Percentiles rank a stretch among this genome's conserved stretches.
These are phyloP conservation scores for Coemansia sp. DNA, from an alignment of 192 early-diverging fungal genomes.

Conservation along the genomic window DNA sequence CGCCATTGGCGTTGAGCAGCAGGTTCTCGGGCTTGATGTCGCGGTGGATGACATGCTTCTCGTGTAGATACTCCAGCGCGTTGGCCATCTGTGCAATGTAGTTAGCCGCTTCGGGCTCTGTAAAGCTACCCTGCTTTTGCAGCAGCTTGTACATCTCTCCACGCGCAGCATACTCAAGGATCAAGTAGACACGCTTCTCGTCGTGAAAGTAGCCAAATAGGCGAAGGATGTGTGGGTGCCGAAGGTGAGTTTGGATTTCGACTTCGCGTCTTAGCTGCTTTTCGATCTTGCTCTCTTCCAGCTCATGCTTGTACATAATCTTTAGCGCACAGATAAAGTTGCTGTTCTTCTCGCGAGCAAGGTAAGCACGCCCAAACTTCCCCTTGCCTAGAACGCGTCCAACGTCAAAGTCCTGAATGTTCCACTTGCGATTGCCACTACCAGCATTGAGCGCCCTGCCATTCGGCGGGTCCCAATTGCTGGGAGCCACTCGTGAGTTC, in stretches of 20 bases:
- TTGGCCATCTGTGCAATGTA: slow-evolving; percentile 88
- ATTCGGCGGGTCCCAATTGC: slow-evolving; percentile 1
- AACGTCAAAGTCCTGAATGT: slow-evolving; percentile 85
- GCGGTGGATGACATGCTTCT: slow-evolving; percentile 89
- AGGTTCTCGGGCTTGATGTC: slow-evolving; percentile 98
- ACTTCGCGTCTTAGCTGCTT: slow-evolving; percentile 92
- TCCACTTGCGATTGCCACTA: slow-evolving; percentile 48
- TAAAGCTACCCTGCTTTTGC: slow-evolving; percentile 65
- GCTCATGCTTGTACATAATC: slow-evolving; percentile 81
- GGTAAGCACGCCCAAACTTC: slow-evolving; percentile 94
- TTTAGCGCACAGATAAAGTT: slow-evolving; percentile 93
- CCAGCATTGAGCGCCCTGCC: neutral
- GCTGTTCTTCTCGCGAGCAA: slow-evolving; percentile 82
- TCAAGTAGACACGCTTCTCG: slow-evolving; percentile 84
- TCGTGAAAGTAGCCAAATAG: slow-evolving; percentile 97
- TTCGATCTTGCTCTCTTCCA: slow-evolving; percentile 73
- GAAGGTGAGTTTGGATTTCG: slow-evolving; percentile 89
- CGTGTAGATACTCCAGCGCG: slow-evolving; percentile 83
- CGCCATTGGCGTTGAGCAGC: slow-evolving; percentile 78
- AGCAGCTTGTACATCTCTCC: slow-evolving; percentile 92
- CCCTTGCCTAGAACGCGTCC: slow-evolving; percentile 86
- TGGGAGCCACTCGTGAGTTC: neutral
- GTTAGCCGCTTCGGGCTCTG: slow-evolving; percentile 76
- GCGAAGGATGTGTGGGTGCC: slow-evolving; percentile 93
- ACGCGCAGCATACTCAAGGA: slow-evolving; percentile 92